These are phyloP conservation scores for Chaetothyriales sp. DNA, from an alignment of 2,329 filamentous ascomycete genomes.

Conservation along the genomic window DNA sequence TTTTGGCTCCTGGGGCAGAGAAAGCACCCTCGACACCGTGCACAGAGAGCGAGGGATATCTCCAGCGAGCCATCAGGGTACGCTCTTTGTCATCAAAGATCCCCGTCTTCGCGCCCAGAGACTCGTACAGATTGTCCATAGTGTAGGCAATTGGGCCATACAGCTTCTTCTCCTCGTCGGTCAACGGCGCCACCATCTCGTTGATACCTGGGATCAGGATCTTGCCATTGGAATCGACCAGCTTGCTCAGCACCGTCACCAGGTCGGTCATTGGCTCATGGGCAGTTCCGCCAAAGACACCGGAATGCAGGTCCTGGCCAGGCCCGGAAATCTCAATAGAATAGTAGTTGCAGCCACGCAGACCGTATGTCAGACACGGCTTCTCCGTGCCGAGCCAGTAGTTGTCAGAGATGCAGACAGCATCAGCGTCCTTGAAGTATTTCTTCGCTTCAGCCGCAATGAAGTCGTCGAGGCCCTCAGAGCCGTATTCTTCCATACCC, in stretches of 20 bases:
- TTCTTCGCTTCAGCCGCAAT: slow-evolving; percentile 82
- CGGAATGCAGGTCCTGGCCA: slow-evolving; percentile 85
- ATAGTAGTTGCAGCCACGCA: slow-evolving; percentile 97
- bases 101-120: slow-evolving; percentile 72
- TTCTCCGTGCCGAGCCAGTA: slow-evolving; percentile 99
- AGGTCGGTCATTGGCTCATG: slow-evolving; percentile 99
- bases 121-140: slow-evolving; percentile 89
- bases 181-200: slow-evolving; percentile 81
- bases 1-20: slow-evolving; percentile 86
- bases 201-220: slow-evolving; percentile 88
- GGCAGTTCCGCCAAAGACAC: slow-evolving; percentile 88
- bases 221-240: slow-evolving; percentile 82
- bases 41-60: slow-evolving; percentile 81
- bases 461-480: slow-evolving; percentile 87
- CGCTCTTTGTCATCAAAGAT: slow-evolving; percentile 79
- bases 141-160: slow-evolving; percentile 86
- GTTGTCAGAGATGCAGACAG: slow-evolving; percentile 97
- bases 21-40: slow-evolving; percentile 95
- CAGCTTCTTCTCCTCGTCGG: slow-evolving; percentile 70
- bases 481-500: slow-evolving; percentile 98
- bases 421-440: slow-evolving; percentile 90
- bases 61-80: slow-evolving; percentile 92
- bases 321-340: slow-evolving; percentile 79
- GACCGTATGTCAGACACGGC: slow-evolving; percentile 91
- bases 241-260: slow-evolving; percentile 60